A percentile compares a stretch with the other conserved stretches of the same genome.
These are phyloP conservation scores for Sarocladium brachiariae DNA, from an alignment of 2,329 filamentous ascomycete genomes.

Conservation along the genomic window DNA sequence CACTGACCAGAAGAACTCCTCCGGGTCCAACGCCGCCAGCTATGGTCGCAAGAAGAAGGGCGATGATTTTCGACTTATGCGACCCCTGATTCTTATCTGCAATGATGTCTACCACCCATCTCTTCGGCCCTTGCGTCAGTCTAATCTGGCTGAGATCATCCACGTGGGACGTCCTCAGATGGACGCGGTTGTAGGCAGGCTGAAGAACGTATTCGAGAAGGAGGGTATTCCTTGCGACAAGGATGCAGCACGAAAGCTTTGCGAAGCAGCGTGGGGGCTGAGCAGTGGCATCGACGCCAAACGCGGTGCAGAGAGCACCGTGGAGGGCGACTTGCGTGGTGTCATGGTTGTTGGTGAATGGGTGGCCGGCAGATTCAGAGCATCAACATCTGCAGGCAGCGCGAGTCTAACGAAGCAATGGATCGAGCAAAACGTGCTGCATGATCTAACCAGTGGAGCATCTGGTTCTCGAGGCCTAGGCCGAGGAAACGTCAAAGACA, in stretches of 20 bases:
- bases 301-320: constrained; percentile 60
- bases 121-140: constrained; percentile 78
- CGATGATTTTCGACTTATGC: constrained; percentile 79
- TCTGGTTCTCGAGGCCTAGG: constrained; percentile 66
- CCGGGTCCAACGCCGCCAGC: background rate
- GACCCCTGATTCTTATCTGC: constrained; percentile 89
- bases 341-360: constrained; percentile 84
- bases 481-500: constrained; percentile 64
- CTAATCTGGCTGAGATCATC: constrained; percentile 78
- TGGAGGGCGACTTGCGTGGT: constrained; percentile 68
- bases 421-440: constrained; percentile 66
- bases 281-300: constrained; percentile 63
- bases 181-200: constrained; percentile 73
- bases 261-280: constrained; percentile 78
- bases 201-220: constrained; percentile 79
- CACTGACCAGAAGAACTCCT: constrained; percentile 72
- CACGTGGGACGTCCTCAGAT: constrained; percentile 84
- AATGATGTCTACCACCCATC: constrained; percentile 95
- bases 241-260: constrained; percentile 79
- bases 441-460: constrained; percentile 62
- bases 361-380: constrained; percentile 66
- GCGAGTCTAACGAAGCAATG: constrained; percentile 62
- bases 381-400: constrained; percentile 32
- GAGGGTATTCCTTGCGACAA: constrained; percentile 84
- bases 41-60: constrained; percentile 60